Conservation (phyloP, 768 basidiomycete genomes). For the Tulasnella sp. region DNA sequence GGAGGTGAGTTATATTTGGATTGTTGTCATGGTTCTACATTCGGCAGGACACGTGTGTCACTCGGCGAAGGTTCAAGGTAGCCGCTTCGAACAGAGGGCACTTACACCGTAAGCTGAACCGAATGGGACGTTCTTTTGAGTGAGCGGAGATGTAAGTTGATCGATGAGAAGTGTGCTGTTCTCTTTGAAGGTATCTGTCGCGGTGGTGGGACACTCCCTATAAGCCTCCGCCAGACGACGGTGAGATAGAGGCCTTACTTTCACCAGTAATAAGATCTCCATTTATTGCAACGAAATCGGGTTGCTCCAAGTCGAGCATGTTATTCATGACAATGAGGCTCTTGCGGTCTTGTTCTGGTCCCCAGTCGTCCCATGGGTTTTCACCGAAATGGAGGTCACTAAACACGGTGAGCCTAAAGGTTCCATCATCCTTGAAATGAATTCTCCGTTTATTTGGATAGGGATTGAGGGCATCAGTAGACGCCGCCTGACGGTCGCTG, state of each 20-base stretch:
- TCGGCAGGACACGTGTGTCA: neutral
- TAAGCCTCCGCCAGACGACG: neutral
- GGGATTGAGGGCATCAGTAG: slow-evolving; percentile 36
- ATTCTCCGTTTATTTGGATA: slow-evolving; percentile 50
- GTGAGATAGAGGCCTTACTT: slow-evolving; percentile 39
- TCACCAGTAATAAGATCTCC: slow-evolving; percentile 74
- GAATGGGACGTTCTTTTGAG: slow-evolving; percentile 55
- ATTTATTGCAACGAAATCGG: slow-evolving; percentile 69
- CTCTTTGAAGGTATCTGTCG: slow-evolving; percentile 43
- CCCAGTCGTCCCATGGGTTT: slow-evolving; percentile 58
- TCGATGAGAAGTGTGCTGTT: slow-evolving; percentile 67
- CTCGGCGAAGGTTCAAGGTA: neutral
- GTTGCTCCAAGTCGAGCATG: slow-evolving; percentile 54
- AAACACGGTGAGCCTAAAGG: slow-evolving; percentile 69
- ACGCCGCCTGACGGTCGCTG: neutral
- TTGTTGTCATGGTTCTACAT: slow-evolving; percentile 71
- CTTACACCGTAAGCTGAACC: slow-evolving; percentile 65
- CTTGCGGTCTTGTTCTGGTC: slow-evolving; percentile 61
- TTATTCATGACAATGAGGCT: slow-evolving; percentile 56
- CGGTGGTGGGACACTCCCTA: neutral
- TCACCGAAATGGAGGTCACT: slow-evolving; percentile 75
- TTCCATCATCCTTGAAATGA: slow-evolving; percentile 53
- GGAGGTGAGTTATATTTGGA: slow-evolving; percentile 63
- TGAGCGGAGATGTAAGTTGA: slow-evolving; percentile 57
- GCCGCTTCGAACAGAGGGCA: neutral